These are phyloP conservation scores for Aureobasidium sp. DNA, from an alignment of 2,329 filamentous ascomycete genomes.

Conservation along the genomic window DNA sequence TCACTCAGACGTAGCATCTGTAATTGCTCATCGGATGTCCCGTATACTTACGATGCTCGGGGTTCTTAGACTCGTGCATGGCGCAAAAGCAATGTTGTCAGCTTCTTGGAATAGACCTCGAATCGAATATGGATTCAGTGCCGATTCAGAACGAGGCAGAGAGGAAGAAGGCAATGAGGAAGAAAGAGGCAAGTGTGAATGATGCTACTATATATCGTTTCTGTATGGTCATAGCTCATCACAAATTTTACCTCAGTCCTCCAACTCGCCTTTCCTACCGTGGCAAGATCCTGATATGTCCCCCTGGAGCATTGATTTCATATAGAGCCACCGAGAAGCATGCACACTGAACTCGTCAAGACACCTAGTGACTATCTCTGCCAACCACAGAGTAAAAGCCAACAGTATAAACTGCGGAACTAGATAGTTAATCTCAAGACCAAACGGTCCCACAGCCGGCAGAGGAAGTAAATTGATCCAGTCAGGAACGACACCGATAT, in stretches of 20 bases:
- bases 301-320: slow-evolving; percentile 24
- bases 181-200: no score
- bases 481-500: slow-evolving; percentile 53
- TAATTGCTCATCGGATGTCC: no score
- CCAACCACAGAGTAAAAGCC: slow-evolving; percentile 61
- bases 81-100: no score
- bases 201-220: no score
- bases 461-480: slow-evolving; percentile 64
- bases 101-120: no score
- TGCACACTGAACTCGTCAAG: slow-evolving; percentile 66
- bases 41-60: no score
- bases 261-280: neutral
- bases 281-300: neutral
- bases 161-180: no score
- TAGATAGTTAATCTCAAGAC: slow-evolving; percentile 65
- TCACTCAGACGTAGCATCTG: no score
- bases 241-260: neutral
- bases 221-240: no score
- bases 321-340: slow-evolving; percentile 62
- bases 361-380: slow-evolving; percentile 59
- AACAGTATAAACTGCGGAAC: slow-evolving; percentile 63
- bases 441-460: slow-evolving; percentile 60
- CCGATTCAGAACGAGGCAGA: no score
- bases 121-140: no score
- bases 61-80: no score